phyloP scores from a whole-genome alignment of 306 rosid genomes.

The Inga oerstediana region DNA sequence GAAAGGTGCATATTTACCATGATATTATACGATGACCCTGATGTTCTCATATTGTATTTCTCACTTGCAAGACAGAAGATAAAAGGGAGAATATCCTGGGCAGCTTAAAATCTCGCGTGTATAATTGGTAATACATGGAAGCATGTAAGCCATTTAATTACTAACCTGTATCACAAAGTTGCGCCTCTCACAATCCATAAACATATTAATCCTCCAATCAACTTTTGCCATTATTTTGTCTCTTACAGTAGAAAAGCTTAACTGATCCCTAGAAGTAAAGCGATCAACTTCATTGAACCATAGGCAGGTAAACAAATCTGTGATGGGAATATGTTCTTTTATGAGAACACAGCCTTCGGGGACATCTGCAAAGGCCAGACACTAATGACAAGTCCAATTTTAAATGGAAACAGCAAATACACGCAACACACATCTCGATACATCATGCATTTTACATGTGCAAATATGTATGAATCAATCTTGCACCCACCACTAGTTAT shows the following conservation, averaged over 20 bases:
- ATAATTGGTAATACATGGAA: constrained; percentile 16
- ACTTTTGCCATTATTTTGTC: constrained; percentile 82
- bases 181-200: constrained; percentile 94
- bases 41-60: not conserved
- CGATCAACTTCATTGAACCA: constrained; percentile 99
- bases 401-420: constrained; percentile 17
- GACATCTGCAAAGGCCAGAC: constrained; percentile 76
- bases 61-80: constrained; percentile 11
- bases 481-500: constrained; percentile 82
- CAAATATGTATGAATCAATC: constrained; percentile 14
- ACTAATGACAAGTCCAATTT: constrained; percentile 22
- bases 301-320: constrained; percentile 89
- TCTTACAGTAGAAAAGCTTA: constrained; percentile 90
- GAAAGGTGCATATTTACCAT: not conserved
- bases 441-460: constrained; percentile 33
- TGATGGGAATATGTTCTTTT: constrained; percentile 91
- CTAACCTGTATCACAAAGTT: constrained; percentile 90
- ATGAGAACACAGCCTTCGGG: constrained; percentile 95
- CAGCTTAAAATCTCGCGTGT: not conserved
- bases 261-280: constrained; percentile 94
- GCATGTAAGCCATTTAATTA: constrained; percentile 12
- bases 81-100: not conserved
- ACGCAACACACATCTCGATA: constrained; percentile 14
- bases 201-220: constrained; percentile 81
- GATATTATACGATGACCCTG: not conserved